A percentile compares a stretch with the other conserved stretches of the same genome.
phyloP scores from a whole-genome alignment of 176 grass and related monocot genomes.

The Bolboschoenus planiculmis region DNA sequence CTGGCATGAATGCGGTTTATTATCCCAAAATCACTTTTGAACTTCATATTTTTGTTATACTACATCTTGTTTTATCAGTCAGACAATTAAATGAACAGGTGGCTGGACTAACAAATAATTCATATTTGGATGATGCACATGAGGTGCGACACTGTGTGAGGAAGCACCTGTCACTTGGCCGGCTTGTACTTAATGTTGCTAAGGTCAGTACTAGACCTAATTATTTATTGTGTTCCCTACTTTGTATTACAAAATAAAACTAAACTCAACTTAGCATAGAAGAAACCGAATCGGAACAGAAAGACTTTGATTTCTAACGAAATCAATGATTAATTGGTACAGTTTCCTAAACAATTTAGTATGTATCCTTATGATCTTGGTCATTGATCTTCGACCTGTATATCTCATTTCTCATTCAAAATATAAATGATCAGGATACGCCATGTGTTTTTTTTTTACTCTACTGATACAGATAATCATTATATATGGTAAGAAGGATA shows the following conservation, averaged over 20 bases:
- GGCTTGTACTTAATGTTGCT: slow-evolving; percentile 73
- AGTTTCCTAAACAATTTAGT: not conserved
- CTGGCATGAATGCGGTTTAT: not conserved
- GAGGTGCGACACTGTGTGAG: slow-evolving; percentile 72
- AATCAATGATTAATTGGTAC: not conserved
- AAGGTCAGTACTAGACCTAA: slow-evolving; percentile 44
- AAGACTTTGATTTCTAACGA: not conserved
- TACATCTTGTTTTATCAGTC: not conserved
- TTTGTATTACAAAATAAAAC: not conserved
- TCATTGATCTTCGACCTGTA: not conserved
- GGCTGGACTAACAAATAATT: slow-evolving; percentile 92
- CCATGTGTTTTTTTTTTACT: not conserved
- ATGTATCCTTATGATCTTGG: not conserved
- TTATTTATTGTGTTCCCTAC: not conserved
- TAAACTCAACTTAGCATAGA: not conserved
- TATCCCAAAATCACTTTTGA: not conserved
- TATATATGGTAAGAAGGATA: too few species aligned
- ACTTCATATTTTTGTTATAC: not conserved
- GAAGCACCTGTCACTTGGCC: slow-evolving; percentile 69
- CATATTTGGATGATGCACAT: slow-evolving; percentile 56
- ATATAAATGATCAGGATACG: not conserved
- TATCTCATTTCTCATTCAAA: not conserved
- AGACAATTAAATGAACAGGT: slow-evolving; percentile 37
- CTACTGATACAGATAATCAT: not conserved
- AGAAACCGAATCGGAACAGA: not conserved